Base-by-base conservation (phyloP, 441 rosid species). In the Dalechampia spathulata region DNA sequence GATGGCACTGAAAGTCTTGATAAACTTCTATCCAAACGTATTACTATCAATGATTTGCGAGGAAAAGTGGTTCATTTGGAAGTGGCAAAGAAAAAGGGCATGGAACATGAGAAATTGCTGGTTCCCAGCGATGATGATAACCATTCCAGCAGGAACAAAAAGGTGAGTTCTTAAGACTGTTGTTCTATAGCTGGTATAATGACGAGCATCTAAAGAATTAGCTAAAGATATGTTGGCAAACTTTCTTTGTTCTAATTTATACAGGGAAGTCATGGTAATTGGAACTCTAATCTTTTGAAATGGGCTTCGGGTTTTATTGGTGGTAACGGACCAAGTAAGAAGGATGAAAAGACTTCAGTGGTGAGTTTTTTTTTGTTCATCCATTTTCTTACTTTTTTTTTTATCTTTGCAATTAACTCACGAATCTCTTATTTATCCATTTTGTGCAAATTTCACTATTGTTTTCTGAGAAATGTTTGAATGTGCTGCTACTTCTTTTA, bases 241-340 rank as follows among this genome's bases (percentile, higher is more conserved):
- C n/a, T n/a, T 4, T 22, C 48, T 50, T 30, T 66, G 46, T 30
- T 30, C 48, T 52, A 59, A 52, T 73, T 66, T 57, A 26, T 69
- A 73, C 75, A 73, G 85, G 89, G 85, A 62, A 19, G 56, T 22
- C 66, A 44, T 49, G 62, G 52, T 63, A 49, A 77, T 64, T 91
- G 99, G 99, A 95, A 95, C 65, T 83, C 98, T 45, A 95, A 91
- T 65, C 58, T 95, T 58, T 63, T 91, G 41, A 88, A 82, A 75
- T 95, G 99, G 99, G 99, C 99, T 48, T 81, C 99, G 67, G 86
- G 84, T 63, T 69, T 91, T 30, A 82, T 95, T 66, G 90, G 95
- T 59, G 84, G 95, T 52, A 66, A 66, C 49, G 82, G 82, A 62
- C 80, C 78, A 62, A 70, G 89, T 4, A 77, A 74, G 75, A 83